phyloP scores from a whole-genome alignment of 306 rosid species.

The Cicer judaicum region DNA sequence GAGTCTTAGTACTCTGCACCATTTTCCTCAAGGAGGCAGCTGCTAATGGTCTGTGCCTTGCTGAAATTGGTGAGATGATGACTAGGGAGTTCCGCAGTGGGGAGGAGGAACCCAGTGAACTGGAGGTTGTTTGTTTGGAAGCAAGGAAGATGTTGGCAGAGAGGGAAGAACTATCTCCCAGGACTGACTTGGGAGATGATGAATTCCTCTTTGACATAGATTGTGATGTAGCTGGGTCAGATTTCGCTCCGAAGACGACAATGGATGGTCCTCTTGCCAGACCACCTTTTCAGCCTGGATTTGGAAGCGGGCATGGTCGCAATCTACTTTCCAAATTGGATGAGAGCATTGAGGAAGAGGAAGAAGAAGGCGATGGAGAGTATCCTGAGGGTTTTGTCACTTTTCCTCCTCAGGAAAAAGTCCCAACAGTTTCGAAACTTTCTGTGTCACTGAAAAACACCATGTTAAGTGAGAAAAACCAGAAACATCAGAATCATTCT shows the following conservation, averaged over 20 bases:
- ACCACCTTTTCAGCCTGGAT: slow-evolving; percentile 55
- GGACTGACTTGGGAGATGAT: slow-evolving; percentile 56
- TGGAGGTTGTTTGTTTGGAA: slow-evolving; percentile 89
- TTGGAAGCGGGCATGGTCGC: slow-evolving; percentile 56
- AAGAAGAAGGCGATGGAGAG: slow-evolving; percentile 64
- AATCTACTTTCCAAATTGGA: slow-evolving; percentile 70
- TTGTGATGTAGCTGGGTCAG: slow-evolving; percentile 60
- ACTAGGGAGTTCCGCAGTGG: slow-evolving; percentile 83
- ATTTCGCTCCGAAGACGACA: slow-evolving; percentile 42
- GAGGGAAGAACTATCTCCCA: slow-evolving; percentile 69
- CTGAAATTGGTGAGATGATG: slow-evolving; percentile 99
- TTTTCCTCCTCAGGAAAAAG: slow-evolving; percentile 41
- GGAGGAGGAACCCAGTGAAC: slow-evolving; percentile 96
- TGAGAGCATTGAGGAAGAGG: slow-evolving; percentile 81
- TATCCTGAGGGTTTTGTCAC: slow-evolving; percentile 45
- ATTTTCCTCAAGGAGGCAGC: slow-evolving; percentile 90
- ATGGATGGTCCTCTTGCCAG: slow-evolving; percentile 52
- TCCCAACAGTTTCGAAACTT: slow-evolving; percentile 59
- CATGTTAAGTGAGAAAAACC: slow-evolving; percentile 61
- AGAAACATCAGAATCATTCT: slow-evolving; percentile 48
- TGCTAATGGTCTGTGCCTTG: slow-evolving; percentile 78
- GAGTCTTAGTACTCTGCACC: slow-evolving; percentile 90
- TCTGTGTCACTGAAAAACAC: slow-evolving; percentile 71
- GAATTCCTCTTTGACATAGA: slow-evolving; percentile 78
- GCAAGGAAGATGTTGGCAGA: slow-evolving; percentile 74